Base-by-base conservation (phyloP, 2,329 filamentous ascomycete species). In the Fusarium albosuccineum region DNA sequence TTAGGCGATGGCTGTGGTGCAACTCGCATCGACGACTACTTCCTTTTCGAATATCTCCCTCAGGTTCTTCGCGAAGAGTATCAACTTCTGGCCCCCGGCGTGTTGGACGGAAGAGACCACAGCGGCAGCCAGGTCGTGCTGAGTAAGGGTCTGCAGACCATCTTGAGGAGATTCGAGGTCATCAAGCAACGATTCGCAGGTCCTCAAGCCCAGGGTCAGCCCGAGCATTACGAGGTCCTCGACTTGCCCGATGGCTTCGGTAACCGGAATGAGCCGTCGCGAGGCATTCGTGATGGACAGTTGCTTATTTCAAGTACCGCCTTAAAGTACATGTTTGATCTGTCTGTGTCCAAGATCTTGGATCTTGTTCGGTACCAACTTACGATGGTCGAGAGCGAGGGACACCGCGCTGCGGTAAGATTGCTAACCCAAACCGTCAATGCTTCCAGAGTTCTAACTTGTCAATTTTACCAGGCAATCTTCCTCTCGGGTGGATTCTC, bases 401-500 rank as follows among this genome's bases (percentile, higher is more conserved):
- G 17, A 33, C 14, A 9, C 3, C 4, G 16, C 8, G 39, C 13
- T 9, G 29, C n/a, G 14, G 34, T 46, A 57, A 54, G 27, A 17
- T 14, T 5, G 13, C 37, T n/a, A 6, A 4, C 10, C 2, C 9
- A 22, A 14, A 27, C 6, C 14, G 2, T 22, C 22, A 7, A 14
- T 6, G 8, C 9, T 22, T 9, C 2, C 10, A 16, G 11, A 7
- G 4, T 16, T 37, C 37, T 17, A 11, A 27, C 6, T n/a, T 8
- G 4, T 33, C n/a, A n/a, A 22, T 22, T 22, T 22, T 22, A 22
- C 22, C 17, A 66, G 63, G 53, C 63, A 9, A 64, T 66, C 14
- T 64, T 66, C 7, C 48, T 66, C 6, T 64, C 60, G 3, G 63
- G 63, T 9, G 63, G 63, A 9, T 66, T 66, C 40, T 66, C 63